Conservation (phyloP, 176 grass and related monocot genomes). For the Paspalum vaginatum region DNA sequence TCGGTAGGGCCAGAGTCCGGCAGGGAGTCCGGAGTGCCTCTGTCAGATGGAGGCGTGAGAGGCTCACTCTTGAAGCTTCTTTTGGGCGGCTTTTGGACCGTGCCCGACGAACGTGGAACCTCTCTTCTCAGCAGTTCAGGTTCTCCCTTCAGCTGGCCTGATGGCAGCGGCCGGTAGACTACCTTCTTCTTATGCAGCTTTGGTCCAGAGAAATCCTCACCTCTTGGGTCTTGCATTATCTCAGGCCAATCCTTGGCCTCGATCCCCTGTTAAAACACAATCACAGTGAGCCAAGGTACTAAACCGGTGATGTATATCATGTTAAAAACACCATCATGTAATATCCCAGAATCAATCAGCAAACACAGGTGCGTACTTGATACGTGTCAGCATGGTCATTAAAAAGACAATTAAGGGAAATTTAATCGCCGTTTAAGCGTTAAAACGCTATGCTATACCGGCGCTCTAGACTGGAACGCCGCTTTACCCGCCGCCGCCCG, state of each 20-base stretch:
- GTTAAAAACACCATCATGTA: neutral
- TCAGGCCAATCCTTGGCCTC: constrained; percentile 4
- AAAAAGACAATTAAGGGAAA: too few relatives aligned
- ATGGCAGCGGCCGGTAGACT: constrained; percentile 30
- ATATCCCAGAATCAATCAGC: constrained; percentile 1
- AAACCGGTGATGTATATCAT: neutral
- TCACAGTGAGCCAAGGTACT: constrained; percentile 1
- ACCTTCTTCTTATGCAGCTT: constrained; percentile 68
- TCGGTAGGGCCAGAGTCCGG: constrained; percentile 58
- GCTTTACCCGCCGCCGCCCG: too few relatives aligned
- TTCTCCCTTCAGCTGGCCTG: constrained; percentile 49
- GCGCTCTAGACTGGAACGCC: too few relatives aligned
- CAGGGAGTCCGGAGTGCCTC: constrained; percentile 51
- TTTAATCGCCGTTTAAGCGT: too few relatives aligned
- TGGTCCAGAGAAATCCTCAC: constrained; percentile 38
- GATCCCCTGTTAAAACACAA: constrained; percentile 34
- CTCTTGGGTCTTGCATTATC: constrained; percentile 62
- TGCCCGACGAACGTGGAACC: constrained; percentile 34
- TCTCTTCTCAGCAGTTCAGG: constrained; percentile 37
- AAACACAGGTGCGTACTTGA: neutral
- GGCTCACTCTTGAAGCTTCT: constrained; percentile 52
- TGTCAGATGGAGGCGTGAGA: constrained; percentile 37
- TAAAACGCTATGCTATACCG: too few relatives aligned
- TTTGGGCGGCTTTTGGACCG: constrained; percentile 56
- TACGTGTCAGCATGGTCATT: neutral